A percentile compares a stretch with the other conserved stretches of the same genome.
phyloP scores from a whole-genome alignment of 1,284 basidiomycete species.

The Austropuccinia psidii region DNA sequence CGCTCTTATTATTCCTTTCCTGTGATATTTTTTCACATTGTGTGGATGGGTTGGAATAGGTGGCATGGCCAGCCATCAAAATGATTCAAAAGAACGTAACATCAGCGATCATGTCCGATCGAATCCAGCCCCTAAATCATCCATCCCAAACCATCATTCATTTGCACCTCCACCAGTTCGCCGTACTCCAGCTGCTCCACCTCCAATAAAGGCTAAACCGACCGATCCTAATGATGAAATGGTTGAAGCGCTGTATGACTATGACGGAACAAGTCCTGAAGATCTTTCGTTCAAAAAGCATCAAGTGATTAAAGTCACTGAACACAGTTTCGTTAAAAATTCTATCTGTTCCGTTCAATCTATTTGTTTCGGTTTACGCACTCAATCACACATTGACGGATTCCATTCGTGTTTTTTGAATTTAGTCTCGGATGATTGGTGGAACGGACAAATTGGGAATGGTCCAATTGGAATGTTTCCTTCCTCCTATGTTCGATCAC shows the following conservation, averaged over 20 bases:
- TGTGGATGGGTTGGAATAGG: neutral
- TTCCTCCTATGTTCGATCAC: constrained; percentile 19
- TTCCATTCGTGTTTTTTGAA: neutral
- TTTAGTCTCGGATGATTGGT: constrained; percentile 37
- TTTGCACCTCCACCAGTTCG: constrained; percentile 29
- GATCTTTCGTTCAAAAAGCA: constrained; percentile 32
- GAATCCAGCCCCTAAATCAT: too few species aligned
- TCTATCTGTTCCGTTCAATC: neutral
- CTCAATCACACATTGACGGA: neutral
- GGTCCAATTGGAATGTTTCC: constrained; percentile 36
- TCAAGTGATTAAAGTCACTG: constrained; percentile 35
- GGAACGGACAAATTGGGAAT: constrained; percentile 35
- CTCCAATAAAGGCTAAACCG: neutral
- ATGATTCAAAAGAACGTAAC: too few species aligned
- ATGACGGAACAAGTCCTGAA: constrained; percentile 21
- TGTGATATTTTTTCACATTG: neutral
- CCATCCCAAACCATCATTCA: neutral
- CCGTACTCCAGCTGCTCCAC: neutral
- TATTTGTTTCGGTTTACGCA: neutral
- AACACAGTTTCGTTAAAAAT: constrained; percentile 23
- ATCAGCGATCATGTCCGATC: too few species aligned
- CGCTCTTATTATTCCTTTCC: neutral
- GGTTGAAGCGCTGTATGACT: constrained; percentile 36
- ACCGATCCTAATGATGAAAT: constrained; percentile 15
- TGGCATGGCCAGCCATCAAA: neutral